These are phyloP conservation scores for Kwoniella sp. DNA, from an alignment of 768 basidiomycete species.

Conservation along the genomic window DNA sequence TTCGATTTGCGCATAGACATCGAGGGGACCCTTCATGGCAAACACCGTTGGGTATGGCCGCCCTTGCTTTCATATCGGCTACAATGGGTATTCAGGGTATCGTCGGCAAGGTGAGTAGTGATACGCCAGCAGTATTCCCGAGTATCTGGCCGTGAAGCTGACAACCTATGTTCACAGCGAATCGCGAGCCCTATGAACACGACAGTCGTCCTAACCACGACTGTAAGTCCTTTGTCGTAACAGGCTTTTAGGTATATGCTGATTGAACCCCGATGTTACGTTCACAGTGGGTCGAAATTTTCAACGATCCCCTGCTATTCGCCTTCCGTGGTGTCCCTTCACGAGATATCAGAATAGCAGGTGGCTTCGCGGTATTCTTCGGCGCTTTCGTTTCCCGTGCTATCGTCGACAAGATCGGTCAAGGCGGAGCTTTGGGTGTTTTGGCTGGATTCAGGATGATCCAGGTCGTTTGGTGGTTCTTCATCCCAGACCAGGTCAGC, in stretches of 20 bases:
- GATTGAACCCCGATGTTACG: no score
- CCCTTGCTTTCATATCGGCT: constrained; percentile 77
- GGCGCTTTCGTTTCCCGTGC: constrained; percentile 65
- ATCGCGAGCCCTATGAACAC: constrained; percentile 44
- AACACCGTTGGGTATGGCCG: constrained; percentile 67
- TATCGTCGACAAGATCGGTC: constrained; percentile 38
- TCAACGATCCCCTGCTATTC: constrained; percentile 78
- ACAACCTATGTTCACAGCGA: constrained; percentile 17
- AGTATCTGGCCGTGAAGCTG: no score
- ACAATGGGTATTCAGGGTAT: constrained; percentile 72
- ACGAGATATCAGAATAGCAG: constrained; percentile 73
- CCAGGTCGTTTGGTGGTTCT: constrained; percentile 39
- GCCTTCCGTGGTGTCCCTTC: constrained; percentile 59
- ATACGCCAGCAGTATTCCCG: no score
- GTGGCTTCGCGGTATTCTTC: constrained; percentile 64
- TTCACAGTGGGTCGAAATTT: constrained; percentile 88
- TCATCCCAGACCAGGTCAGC: constrained; percentile 20
- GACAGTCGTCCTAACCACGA: constrained; percentile 61
- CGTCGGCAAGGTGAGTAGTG: constrained; percentile 79
- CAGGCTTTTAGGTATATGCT: no score
- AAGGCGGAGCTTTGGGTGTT: constrained; percentile 47
- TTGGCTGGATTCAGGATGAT: constrained; percentile 46
- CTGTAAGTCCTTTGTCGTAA: constrained; percentile 23
- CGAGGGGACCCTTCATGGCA: constrained; percentile 60
- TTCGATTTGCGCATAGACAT: no score